These are phyloP conservation scores for Pneumocystis carinii DNA, from an alignment of 1,139 yeast genomes.

Conservation along the genomic window DNA sequence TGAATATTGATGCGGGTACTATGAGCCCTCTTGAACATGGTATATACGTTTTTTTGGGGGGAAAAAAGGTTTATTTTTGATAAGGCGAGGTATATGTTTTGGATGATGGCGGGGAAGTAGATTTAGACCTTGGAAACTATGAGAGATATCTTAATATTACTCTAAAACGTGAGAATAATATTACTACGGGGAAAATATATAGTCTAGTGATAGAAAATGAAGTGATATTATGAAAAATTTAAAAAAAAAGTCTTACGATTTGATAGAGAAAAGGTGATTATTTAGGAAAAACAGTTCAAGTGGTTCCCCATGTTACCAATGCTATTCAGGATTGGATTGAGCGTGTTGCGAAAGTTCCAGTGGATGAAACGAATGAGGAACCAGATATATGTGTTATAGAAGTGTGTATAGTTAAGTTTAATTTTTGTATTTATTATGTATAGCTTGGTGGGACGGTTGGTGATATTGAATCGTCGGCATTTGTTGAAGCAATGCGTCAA, in stretches of 20 bases:
- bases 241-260: not conserved
- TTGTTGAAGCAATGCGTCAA: slow-evolving; percentile 96
- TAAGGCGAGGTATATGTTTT: slow-evolving; percentile 72
- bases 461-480: slow-evolving; percentile 96
- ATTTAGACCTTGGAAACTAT: slow-evolving; percentile 91
- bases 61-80: not conserved
- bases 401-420: not conserved
- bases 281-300: slow-evolving; percentile 97
- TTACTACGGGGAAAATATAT: slow-evolving; percentile 95
- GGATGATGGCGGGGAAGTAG: slow-evolving; percentile 98
- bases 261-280: slow-evolving; percentile 75
- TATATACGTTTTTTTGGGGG: not conserved
- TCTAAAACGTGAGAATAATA: slow-evolving; percentile 83
- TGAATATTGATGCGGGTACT: slow-evolving; percentile 98
- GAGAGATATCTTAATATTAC: slow-evolving; percentile 92
- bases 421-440: not conserved
- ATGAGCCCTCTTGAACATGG: slow-evolving; percentile 99
- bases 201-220: slow-evolving; percentile 87
- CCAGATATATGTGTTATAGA: slow-evolving; percentile 86
- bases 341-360: slow-evolving; percentile 79
- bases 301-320: slow-evolving; percentile 92
- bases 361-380: slow-evolving; percentile 75
- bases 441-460: slow-evolving; percentile 98
- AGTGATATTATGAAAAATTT: not conserved
- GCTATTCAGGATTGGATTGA: slow-evolving; percentile 99